These are phyloP conservation scores for Rhizoclosmatium globosum DNA, from an alignment of 192 early-diverging fungal species.

Conservation along the genomic window DNA sequence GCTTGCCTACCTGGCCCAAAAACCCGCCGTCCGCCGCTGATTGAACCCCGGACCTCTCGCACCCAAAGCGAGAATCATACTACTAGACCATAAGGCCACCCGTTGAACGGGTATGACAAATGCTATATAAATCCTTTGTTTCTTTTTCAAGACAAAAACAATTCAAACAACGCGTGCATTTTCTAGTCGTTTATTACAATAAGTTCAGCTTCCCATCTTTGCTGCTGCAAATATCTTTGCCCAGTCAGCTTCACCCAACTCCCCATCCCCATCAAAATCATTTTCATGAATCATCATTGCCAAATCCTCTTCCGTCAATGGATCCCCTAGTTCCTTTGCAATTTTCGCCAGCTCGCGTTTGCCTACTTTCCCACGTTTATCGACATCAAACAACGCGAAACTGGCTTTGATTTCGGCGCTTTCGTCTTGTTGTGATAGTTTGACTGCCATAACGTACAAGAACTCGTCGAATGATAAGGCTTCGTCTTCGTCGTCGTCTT, in stretches of 20 bases:
- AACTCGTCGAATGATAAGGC: slow-evolving; percentile 68
- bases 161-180: not conserved
- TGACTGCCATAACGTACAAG: slow-evolving; percentile 49
- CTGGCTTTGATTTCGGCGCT: slow-evolving; percentile 67
- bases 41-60: not conserved
- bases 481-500: slow-evolving; percentile 37
- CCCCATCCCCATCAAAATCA: slow-evolving; percentile 67
- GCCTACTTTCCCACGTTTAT: slow-evolving; percentile 64
- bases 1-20: too few relatives aligned
- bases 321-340: slow-evolving; percentile 69
- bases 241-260: slow-evolving; percentile 74
- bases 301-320: slow-evolving; percentile 71
- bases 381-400: slow-evolving; percentile 73
- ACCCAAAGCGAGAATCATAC: too few relatives aligned
- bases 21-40: too few relatives aligned
- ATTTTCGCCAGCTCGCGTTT: slow-evolving; percentile 61
- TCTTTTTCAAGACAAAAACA: not conserved
- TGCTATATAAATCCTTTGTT: too few relatives aligned
- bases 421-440: slow-evolving; percentile 57
- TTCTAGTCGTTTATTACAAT: not conserved
- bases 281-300: slow-evolving; percentile 74
- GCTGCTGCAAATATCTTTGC: slow-evolving; percentile 18
- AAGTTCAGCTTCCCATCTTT: not conserved
- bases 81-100: too few relatives aligned
- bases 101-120: too few relatives aligned